phyloP scores from a whole-genome alignment of 139 green algal species.

The Chlorella sp. region DNA sequence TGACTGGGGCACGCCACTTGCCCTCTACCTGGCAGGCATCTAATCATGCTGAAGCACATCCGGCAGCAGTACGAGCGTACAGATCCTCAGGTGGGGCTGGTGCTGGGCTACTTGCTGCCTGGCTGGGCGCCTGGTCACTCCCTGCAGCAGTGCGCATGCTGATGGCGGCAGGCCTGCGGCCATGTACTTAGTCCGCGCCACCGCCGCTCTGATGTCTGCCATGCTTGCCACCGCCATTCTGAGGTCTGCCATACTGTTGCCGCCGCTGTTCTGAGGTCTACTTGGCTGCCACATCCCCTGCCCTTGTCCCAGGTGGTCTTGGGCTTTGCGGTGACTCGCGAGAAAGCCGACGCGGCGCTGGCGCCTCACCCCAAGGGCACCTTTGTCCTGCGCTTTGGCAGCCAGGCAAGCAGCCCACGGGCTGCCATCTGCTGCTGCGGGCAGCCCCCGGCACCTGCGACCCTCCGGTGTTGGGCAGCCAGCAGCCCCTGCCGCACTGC shows the following conservation, averaged over 20 bases:
- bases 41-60: conserved; percentile 22
- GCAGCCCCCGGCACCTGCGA: not conserved
- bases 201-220: too few relatives aligned
- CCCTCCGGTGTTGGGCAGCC: not conserved
- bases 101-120: not conserved
- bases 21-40: not conserved
- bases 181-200: too few relatives aligned
- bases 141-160: not conserved
- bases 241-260: too few relatives aligned
- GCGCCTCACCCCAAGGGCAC: not conserved
- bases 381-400: conserved; percentile 30
- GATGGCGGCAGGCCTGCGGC: too few relatives aligned
- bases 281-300: not conserved
- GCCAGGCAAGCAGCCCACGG: not conserved
- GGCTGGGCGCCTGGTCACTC: not conserved
- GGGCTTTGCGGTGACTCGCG: not conserved
- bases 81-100: not conserved
- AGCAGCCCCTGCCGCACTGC: not conserved
- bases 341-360: not conserved
- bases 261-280: too few relatives aligned
- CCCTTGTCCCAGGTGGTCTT: not conserved
- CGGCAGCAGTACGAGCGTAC: conserved; percentile 6
- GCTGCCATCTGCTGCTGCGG: not conserved
- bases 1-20: too few relatives aligned
- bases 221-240: too few relatives aligned